Conservation (phyloP, 805 yeast genomes). For the Pichia pseudocactophila region DNA sequence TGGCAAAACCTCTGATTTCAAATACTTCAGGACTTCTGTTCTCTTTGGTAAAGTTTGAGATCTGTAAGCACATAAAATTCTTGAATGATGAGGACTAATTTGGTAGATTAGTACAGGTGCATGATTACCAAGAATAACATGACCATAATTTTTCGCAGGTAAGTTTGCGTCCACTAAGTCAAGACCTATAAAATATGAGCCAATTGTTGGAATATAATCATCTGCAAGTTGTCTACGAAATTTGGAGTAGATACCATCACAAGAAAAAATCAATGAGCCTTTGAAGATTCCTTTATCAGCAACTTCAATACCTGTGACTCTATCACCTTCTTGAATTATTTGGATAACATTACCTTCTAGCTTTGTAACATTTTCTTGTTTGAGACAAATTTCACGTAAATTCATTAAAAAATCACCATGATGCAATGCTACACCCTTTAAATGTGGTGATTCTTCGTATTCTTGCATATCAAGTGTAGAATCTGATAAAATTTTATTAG, state of each 20-base stretch:
- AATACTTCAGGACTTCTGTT: conserved; percentile 46
- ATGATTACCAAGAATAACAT: conserved; percentile 78
- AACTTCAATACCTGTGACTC: conserved; percentile 71
- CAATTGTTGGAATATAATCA: conserved; percentile 56
- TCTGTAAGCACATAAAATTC: conserved; percentile 83
- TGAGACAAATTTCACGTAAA: conserved; percentile 58
- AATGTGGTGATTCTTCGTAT: conserved; percentile 51
- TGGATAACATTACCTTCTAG: conserved; percentile 78
- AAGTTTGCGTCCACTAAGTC: conserved; percentile 64
- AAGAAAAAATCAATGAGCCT: conserved; percentile 63
- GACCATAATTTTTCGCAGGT: conserved; percentile 74
- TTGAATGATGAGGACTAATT: conserved; percentile 70
- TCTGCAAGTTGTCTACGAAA: conserved; percentile 67
- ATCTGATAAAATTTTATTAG: conserved; percentile 37
- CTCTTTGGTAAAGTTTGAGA: conserved; percentile 64
- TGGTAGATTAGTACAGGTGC: conserved; percentile 88
- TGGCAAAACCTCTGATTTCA: conserved; percentile 53
- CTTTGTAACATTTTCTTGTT: conserved; percentile 66
- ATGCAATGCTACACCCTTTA: conserved; percentile 79
- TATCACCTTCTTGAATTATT: conserved; percentile 43
- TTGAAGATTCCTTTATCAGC: conserved; percentile 37
- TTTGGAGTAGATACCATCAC: conserved; percentile 93
- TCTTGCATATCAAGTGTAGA: conserved; percentile 42
- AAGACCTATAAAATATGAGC: conserved; percentile 83
- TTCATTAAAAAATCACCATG: conserved; percentile 84